phyloP scores from a whole-genome alignment of 2,329 filamentous ascomycete species.

The Exophiala aquamarina region DNA sequence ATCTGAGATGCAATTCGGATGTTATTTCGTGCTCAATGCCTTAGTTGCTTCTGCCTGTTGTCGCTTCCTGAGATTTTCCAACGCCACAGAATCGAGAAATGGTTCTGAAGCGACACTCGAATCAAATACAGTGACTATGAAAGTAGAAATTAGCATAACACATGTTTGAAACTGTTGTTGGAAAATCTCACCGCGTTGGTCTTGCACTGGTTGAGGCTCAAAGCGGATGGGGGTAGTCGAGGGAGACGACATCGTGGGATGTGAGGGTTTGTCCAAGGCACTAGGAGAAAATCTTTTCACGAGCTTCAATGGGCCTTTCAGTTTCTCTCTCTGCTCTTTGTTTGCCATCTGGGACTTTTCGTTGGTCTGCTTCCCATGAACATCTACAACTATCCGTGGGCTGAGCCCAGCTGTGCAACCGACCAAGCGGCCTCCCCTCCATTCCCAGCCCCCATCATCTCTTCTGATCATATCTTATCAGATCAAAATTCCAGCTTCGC shows the following conservation, averaged over 20 bases:
- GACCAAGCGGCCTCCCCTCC: background rate
- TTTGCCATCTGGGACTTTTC: slow-evolving; percentile 14
- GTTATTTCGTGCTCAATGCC: background rate
- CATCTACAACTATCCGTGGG: background rate
- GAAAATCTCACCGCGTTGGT: slow-evolving; percentile 23
- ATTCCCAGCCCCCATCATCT: background rate
- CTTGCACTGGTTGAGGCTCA: slow-evolving; percentile 15
- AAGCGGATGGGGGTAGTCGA: slow-evolving; percentile 8
- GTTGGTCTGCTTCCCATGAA: background rate
- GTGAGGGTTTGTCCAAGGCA: too few relatives aligned
- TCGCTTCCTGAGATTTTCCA: slow-evolving; percentile 34
- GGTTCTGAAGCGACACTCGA: slow-evolving; percentile 37
- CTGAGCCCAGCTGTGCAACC: too few relatives aligned
- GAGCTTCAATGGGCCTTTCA: slow-evolving; percentile 21
- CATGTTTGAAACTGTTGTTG: too few relatives aligned
- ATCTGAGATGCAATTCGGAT: slow-evolving; percentile 1
- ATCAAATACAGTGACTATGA: slow-evolving; percentile 34
- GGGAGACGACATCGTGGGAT: background rate
- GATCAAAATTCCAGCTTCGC: slow-evolving; percentile 11
- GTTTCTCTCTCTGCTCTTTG: slow-evolving; percentile 9
- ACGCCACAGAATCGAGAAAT: slow-evolving; percentile 38
- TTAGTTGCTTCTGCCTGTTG: slow-evolving; percentile 8
- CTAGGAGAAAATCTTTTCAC: slow-evolving; percentile 6
- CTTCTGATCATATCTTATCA: slow-evolving; percentile 19
- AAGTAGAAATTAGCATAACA: slow-evolving; percentile 1